Conservation (phyloP, 169 alveolate genomes). For the Plasmodium sp. region DNA sequence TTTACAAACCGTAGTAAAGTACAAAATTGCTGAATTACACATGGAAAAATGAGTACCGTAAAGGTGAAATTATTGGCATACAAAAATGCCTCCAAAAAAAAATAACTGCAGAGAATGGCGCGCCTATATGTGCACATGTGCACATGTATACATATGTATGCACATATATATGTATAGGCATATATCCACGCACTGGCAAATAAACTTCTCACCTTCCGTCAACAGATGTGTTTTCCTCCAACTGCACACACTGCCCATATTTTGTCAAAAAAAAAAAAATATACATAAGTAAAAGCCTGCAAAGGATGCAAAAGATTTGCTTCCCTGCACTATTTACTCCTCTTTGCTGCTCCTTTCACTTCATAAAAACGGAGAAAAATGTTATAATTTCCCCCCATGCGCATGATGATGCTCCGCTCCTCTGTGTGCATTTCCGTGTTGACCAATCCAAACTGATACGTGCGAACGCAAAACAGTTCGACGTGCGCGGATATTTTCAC, state of each 20-base stretch:
- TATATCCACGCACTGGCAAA: neutral
- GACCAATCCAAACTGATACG: neutral
- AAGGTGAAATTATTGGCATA: neutral
- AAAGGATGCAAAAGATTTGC: neutral
- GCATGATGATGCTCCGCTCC: neutral
- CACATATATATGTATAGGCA: neutral
- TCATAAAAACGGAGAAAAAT: neutral
- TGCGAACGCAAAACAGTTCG: neutral
- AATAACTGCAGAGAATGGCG: neutral
- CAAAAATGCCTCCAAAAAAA: neutral
- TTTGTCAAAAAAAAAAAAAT: neutral
- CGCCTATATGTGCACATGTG: neutral
- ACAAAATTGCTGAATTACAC: conserved; percentile 1
- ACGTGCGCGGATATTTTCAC: neutral
- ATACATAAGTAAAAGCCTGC: neutral
- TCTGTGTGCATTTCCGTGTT: neutral
- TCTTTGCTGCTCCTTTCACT: neutral
- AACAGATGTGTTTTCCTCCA: neutral
- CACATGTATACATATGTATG: neutral
- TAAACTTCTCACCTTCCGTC: neutral
- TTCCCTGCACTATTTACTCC: neutral
- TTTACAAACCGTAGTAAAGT: neutral
- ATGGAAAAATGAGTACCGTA: neutral
- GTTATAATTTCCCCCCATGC: neutral
- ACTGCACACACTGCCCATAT: neutral